Percentiles rank a stretch among this genome's conserved stretches.
phyloP scores from a whole-genome alignment of 805 yeast species.

The Kuraishia floccosa region DNA sequence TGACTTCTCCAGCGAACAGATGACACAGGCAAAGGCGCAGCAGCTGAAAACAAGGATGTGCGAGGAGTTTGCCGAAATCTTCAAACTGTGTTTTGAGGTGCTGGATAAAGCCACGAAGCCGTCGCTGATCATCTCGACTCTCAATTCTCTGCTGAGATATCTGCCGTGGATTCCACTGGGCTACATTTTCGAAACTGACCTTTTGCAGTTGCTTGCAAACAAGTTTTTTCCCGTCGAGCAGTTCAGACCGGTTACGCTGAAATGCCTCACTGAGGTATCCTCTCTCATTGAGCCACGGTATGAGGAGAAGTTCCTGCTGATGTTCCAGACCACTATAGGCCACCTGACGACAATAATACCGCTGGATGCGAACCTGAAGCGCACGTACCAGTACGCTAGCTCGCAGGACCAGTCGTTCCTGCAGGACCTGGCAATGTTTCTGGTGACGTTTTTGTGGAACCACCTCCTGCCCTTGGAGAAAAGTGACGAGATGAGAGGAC shows the following conservation, averaged over 20 bases:
- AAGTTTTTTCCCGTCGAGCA: slow-evolving; percentile 72
- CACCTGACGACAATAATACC: slow-evolving; percentile 64
- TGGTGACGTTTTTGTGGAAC: slow-evolving; percentile 71
- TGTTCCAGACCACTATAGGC: slow-evolving; percentile 67
- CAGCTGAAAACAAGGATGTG: slow-evolving; percentile 75
- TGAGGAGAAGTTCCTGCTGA: slow-evolving; percentile 47
- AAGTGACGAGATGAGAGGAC: slow-evolving; percentile 32
- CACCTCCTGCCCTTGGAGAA: slow-evolving; percentile 61
- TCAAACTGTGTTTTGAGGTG: slow-evolving; percentile 87
- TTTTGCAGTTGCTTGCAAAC: slow-evolving; percentile 58
- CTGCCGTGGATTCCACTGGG: slow-evolving; percentile 92
- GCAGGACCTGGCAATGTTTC: slow-evolving; percentile 89
- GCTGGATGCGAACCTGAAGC: slow-evolving; percentile 54
- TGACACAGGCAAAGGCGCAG: slow-evolving; percentile 92
- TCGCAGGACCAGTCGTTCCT: slow-evolving; percentile 86
- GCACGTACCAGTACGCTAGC: slow-evolving; percentile 62
- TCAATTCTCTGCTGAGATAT: slow-evolving; percentile 73
- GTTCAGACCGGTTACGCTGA: slow-evolving; percentile 75
- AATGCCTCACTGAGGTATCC: slow-evolving; percentile 89
- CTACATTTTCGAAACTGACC: slow-evolving; percentile 79
- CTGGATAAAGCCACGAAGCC: slow-evolving; percentile 83
- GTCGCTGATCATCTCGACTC: slow-evolving; percentile 72
- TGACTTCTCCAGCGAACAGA: slow-evolving; percentile 89
- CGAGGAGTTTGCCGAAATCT: slow-evolving; percentile 86
- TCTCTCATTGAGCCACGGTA: slow-evolving; percentile 47